Percentiles rank a stretch among this genome's conserved stretches.
These are phyloP conservation scores for Hyparrhenia diplandra DNA, from an alignment of 176 grass and related monocot genomes.

Conservation along the genomic window DNA sequence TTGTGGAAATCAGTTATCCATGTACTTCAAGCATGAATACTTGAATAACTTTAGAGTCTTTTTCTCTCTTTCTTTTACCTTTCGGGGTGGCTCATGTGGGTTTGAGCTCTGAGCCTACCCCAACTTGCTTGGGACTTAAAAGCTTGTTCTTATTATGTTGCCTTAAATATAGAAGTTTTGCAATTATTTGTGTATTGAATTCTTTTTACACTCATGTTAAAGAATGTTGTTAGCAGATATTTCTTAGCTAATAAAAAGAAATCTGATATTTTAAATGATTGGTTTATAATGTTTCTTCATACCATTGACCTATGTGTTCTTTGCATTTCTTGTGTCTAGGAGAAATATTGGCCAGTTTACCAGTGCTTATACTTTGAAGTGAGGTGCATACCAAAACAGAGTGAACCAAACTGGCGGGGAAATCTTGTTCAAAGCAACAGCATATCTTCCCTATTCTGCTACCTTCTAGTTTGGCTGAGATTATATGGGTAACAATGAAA, in stretches of 20 bases:
- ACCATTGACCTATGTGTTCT: slow-evolving; percentile 1
- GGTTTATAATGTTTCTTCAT: slow-evolving; percentile 10
- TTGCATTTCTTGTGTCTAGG: background rate
- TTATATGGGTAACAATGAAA: slow-evolving; percentile 23
- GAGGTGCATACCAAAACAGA: slow-evolving; percentile 6
- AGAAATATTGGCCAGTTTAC: background rate
- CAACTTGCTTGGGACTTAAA: background rate
- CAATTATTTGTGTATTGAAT: background rate
- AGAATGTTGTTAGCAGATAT: background rate
- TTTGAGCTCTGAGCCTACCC: background rate
- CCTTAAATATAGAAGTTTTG: slow-evolving; percentile 2
- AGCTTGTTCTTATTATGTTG: background rate
- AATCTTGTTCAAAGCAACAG: background rate
- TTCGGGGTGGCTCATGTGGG: background rate
- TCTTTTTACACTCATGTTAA: background rate
- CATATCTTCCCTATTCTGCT: slow-evolving; percentile 18
- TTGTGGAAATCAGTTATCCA: background rate
- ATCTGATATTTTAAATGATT: slow-evolving; percentile 10
- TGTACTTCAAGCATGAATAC: background rate
- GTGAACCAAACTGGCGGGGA: background rate
- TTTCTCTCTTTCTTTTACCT: background rate
- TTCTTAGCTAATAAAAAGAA: background rate
- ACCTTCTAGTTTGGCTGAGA: background rate
- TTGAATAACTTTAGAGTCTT: background rate
- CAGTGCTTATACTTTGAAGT: slow-evolving; percentile 6